Conservation (phyloP, 2,329 filamentous ascomycete genomes). For the Penicillium thymicola region DNA sequence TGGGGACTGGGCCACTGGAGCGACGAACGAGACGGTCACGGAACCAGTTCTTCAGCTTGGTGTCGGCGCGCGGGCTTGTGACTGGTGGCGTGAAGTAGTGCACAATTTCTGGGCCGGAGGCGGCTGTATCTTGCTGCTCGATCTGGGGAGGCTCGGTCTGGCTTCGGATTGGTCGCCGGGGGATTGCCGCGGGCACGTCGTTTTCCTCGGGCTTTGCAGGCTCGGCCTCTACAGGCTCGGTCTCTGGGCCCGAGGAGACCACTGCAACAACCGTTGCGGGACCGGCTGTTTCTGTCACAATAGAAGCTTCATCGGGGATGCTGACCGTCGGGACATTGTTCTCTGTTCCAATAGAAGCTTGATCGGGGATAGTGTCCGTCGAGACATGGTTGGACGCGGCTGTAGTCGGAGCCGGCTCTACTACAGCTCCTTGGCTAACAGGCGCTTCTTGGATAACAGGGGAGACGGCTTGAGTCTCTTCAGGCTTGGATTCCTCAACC, state of each 20-base stretch:
- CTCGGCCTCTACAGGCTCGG: not conserved
- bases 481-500: slow-evolving; percentile 12
- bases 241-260: not conserved
- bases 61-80: slow-evolving; percentile 29
- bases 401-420: not conserved
- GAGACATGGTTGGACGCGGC: not conserved
- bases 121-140: slow-evolving; percentile 14
- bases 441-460: slow-evolving; percentile 1
- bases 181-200: not conserved
- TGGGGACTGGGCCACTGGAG: slow-evolving; percentile 23
- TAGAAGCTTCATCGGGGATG: not conserved
- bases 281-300: slow-evolving; percentile 5
- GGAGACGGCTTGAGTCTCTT: slow-evolving; percentile 1
- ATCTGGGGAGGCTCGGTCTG: not conserved
- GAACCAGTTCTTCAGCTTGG: slow-evolving; percentile 37
- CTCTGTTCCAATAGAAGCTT: not conserved
- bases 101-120: slow-evolving; percentile 4
- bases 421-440: slow-evolving; percentile 1
- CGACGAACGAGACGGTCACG: slow-evolving; percentile 30
- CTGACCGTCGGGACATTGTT: not conserved
- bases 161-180: not conserved
- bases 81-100: slow-evolving; percentile 17
- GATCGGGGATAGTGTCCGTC: not conserved
- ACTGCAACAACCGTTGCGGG: slow-evolving; percentile 1
- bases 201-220: slow-evolving; percentile 1